These are phyloP conservation scores for Psophocarpus tetragonolobus DNA, from an alignment of 306 rosid genomes.

Conservation along the genomic window DNA sequence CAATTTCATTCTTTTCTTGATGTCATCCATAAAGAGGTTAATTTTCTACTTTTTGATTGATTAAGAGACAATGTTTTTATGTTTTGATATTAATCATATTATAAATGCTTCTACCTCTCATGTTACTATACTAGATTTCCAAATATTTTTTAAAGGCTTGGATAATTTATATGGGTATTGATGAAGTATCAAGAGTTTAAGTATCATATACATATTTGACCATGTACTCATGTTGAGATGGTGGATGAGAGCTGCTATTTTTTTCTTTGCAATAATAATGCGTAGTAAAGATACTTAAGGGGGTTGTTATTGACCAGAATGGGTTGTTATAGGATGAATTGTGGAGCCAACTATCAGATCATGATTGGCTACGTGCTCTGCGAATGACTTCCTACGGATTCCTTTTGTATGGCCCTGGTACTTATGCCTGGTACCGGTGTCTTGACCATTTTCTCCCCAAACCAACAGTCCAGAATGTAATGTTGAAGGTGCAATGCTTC, in stretches of 20 bases:
- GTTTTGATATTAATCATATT: too few species aligned
- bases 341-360: constrained; percentile 56
- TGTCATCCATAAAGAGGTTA: background rate
- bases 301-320: constrained; percentile 29
- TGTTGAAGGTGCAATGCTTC: constrained; percentile 63
- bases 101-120: background rate
- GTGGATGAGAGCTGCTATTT: constrained; percentile 11
- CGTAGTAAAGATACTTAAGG: background rate
- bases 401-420: constrained; percentile 91
- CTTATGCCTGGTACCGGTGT: constrained; percentile 88
- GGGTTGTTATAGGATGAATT: constrained; percentile 50
- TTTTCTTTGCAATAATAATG: background rate
- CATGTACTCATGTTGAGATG: background rate
- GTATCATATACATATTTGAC: background rate
- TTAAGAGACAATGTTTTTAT: background rate
- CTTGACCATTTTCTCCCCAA: constrained; percentile 68
- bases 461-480: constrained; percentile 60
- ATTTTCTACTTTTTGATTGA: background rate
- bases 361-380: constrained; percentile 88
- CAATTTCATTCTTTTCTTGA: background rate
- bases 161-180: background rate
- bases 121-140: background rate
- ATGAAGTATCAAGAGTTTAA: background rate
- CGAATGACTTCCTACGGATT: constrained; percentile 94
- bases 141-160: background rate